Conservation (phyloP, 805 yeast species). For the Metschnikowia hibisci region DNA sequence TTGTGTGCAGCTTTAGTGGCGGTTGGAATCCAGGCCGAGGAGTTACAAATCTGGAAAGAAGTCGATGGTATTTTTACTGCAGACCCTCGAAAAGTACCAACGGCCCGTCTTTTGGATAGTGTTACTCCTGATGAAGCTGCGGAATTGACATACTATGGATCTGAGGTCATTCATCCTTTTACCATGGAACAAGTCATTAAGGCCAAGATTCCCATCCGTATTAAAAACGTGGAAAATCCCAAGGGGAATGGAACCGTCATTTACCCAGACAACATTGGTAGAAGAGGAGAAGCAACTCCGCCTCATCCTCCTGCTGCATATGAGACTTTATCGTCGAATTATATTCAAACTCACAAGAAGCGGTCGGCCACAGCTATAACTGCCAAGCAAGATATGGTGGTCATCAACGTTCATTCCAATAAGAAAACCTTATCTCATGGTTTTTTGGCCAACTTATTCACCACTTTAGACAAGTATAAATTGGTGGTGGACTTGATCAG, state of each 20-base stretch:
- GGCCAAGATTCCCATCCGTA: conserved; percentile 94
- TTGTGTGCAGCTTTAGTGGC: conserved; percentile 96
- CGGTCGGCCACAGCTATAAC: conserved; percentile 94
- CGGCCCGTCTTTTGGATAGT: conserved; percentile 76
- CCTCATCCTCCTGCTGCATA: conserved; percentile 90
- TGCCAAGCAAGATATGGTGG: conserved; percentile 88
- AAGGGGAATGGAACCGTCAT: conserved; percentile 89
- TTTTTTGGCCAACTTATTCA: conserved; percentile 85
- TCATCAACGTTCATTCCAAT: conserved; percentile 89
- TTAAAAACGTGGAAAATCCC: conserved; percentile 94
- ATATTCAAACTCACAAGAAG: conserved; percentile 41
- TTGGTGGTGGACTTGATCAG: conserved; percentile 93
- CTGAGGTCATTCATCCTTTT: conserved; percentile 97
- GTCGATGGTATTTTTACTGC: conserved; percentile 99
- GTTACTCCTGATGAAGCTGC: conserved; percentile 99
- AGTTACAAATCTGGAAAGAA: conserved; percentile 97
- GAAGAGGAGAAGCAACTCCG: conserved; percentile 85
- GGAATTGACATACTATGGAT: conserved; percentile 94
- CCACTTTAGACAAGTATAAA: conserved; percentile 76
- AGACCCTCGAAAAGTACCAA: conserved; percentile 92
- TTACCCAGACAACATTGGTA: conserved; percentile 84
- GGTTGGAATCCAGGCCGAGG: conserved; percentile 88
- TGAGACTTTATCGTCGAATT: conserved; percentile 39
- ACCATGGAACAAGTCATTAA: conserved; percentile 98
- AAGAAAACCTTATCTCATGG: conserved; percentile 92